Base-by-base conservation (phyloP, 2,329 filamentous ascomycete species). In the Colletotrichum gloeosporioides region DNA sequence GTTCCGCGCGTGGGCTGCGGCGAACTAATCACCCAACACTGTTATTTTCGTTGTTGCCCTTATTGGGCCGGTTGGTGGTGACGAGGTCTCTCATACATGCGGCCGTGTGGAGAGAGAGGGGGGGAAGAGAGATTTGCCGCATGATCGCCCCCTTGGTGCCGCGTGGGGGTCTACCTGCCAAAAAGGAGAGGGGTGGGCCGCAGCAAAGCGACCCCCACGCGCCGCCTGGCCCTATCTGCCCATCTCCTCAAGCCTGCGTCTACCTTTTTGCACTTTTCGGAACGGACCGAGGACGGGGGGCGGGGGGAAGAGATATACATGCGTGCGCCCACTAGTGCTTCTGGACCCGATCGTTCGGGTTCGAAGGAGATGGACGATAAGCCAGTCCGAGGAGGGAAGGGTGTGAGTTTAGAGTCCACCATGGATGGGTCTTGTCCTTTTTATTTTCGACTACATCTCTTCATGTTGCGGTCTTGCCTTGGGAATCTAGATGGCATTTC, bases 1-100 rank as follows among this genome's bases (percentile, higher is more conserved):
- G 94, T 99, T 98, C 85, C 90, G 92, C 78, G 86, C 90, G 36
- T 99, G 96, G 96, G 91, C 93, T 15, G 86, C 84, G 77, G 86
- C 86, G 67, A 87, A 94, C 27, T 86, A 77, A 79, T n/a, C n/a
- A 4, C 12, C 8, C n/a, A 31, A 10, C 15, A 4, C 5, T 36
- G 12, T 62, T 62, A 4, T 34, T 34, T 32, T 18, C 36, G 36
- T 32, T 22, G 6, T 27, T 57, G 25, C 15, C 1, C n/a, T n/a
- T 13, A 1, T 3, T 49, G 44, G 16, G 39, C 39, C 18, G 39
- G 18, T 44, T 44, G 2, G 2, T 12, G 44, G 18, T 49, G 44
- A 49, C 44, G 18, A n/a, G 2, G 44, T 49, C 44, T 49, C 44
- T 8, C 9, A 49, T 22, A 49, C 22, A 59, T 59, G 39, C 25